Conservation (phyloP, 1,284 basidiomycete species). For the Serendipita sp. region DNA sequence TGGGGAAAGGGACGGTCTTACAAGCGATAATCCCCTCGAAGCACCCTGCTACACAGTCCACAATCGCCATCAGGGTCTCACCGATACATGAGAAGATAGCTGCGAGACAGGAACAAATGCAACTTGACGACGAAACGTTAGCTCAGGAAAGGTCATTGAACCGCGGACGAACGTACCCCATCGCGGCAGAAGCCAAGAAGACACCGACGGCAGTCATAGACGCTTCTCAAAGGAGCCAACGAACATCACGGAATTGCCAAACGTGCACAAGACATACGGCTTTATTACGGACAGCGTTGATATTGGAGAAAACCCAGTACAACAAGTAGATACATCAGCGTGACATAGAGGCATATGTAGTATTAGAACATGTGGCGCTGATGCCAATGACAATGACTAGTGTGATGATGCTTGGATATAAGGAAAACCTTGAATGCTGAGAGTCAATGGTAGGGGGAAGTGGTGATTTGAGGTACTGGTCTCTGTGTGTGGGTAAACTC, state of each 20-base stretch:
- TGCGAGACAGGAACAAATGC: constrained; percentile 6
- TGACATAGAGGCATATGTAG: not conserved
- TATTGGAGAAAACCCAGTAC: not conserved
- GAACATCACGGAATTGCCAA: no score
- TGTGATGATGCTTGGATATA: not conserved
- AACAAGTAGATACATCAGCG: not conserved
- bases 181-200: not conserved
- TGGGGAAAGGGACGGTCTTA: not conserved
- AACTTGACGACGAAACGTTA: not conserved
- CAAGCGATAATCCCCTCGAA: constrained; percentile 13
- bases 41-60: constrained; percentile 13
- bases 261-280: not conserved
- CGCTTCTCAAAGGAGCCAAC: not conserved
- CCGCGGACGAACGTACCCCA: not conserved
- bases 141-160: not conserved
- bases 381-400: not conserved
- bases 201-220: not conserved
- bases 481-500: not conserved
- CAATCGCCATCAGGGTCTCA: constrained; percentile 13
- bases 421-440: not conserved
- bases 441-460: no score
- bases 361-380: not conserved
- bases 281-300: not conserved
- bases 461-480: not conserved
- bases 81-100: constrained; percentile 15